Percentiles rank a stretch among this genome's conserved stretches.
Evolutionary conservation across 2,329 filamentous ascomycete species (phyloP).

Genomic region (Claviceps purpurea): DNA sequence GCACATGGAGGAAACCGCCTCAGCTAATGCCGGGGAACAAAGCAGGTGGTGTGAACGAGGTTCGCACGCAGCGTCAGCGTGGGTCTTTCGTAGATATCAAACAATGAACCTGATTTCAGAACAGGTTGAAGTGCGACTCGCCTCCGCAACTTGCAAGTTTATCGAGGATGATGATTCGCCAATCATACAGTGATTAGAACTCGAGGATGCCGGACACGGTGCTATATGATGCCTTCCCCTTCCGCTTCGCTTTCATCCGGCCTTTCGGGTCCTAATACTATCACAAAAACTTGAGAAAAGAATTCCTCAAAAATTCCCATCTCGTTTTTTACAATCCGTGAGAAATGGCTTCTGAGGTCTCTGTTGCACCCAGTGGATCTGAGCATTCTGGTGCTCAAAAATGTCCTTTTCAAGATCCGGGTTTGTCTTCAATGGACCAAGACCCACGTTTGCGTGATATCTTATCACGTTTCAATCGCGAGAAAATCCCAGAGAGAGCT

Average conservation of each 20-base stretch:
- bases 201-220: too few relatives aligned
- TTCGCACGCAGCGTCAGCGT: neutral
- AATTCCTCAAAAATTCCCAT: too few relatives aligned
- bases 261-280: too few relatives aligned
- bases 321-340: too few relatives aligned
- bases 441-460: neutral
- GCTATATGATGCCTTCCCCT: too few relatives aligned
- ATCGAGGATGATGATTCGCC: too few relatives aligned
- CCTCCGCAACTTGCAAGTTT: neutral
- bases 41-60: neutral
- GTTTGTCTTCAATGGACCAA: neutral
- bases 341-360: neutral
- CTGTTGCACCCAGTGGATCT: neutral
- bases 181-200: too few relatives aligned
- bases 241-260: too few relatives aligned
- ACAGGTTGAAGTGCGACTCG: neutral
- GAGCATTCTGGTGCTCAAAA: neutral
- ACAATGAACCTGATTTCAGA: neutral
- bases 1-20: too few relatives aligned
- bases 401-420: neutral
- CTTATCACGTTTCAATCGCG: constrained; percentile 9
- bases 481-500: constrained; percentile 34
- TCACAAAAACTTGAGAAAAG: too few relatives aligned
- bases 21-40: too few relatives aligned
- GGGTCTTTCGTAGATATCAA: neutral